Conservation (phyloP, 129 eudicot genomes). For the Artemisia annua region DNA sequence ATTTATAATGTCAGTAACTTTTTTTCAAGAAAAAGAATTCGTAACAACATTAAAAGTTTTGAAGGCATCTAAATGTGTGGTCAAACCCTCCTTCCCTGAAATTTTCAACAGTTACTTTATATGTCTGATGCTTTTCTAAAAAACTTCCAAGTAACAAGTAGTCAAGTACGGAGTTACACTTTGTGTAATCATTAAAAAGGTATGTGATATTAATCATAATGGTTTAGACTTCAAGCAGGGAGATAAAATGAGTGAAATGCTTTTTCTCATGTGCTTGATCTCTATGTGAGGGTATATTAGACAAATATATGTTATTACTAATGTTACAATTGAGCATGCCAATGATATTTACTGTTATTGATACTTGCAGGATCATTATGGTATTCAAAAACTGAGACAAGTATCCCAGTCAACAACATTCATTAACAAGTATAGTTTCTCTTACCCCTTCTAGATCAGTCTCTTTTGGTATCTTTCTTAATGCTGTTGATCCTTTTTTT, state of each 20-base stretch:
- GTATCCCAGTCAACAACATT: conserved; percentile 65
- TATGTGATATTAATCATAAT: too few species aligned
- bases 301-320: neutral
- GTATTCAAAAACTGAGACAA: conserved; percentile 70
- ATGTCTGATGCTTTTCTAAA: too few species aligned
- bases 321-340: neutral
- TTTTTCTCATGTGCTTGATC: neutral
- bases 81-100: too few species aligned
- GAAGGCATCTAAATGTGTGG: too few species aligned
- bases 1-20: too few species aligned
- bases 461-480: neutral
- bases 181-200: too few species aligned
- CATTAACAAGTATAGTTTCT: conserved; percentile 54
- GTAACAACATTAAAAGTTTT: too few species aligned
- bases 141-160: too few species aligned
- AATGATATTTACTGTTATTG: neutral
- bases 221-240: too few species aligned
- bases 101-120: too few species aligned
- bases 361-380: conserved; percentile 72
- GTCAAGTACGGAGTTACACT: too few species aligned
- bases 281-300: neutral
- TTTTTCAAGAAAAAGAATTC: too few species aligned
- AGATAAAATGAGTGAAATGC: neutral
- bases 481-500: neutral
- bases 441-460: neutral